A percentile compares a stretch with the other conserved stretches of the same genome.
These are phyloP conservation scores for Chlamydomonas eustigma DNA, from an alignment of 139 green algal genomes.

Conservation along the genomic window DNA sequence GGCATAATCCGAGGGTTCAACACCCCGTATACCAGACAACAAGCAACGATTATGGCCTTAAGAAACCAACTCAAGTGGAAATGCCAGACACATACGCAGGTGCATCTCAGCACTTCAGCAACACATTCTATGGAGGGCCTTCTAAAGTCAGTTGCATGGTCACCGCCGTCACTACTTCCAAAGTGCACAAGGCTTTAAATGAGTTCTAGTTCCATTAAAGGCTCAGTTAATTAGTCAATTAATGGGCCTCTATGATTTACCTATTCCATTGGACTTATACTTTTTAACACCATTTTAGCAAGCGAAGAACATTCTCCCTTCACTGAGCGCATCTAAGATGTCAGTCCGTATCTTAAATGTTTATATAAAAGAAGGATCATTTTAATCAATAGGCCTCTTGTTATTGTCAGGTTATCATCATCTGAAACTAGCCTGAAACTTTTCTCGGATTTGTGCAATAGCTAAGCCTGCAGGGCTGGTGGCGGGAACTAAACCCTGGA, in stretches of 20 bases:
- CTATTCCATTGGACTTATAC: too few relatives aligned
- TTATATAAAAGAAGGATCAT: too few relatives aligned
- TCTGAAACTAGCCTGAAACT: constrained; percentile 29
- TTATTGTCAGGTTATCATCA: too few relatives aligned
- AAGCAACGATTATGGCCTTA: constrained; percentile 20
- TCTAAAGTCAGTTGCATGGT: constrained; percentile 15
- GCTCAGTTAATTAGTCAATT: too few relatives aligned
- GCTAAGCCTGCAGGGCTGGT: constrained; percentile 44
- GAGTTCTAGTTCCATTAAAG: background rate
- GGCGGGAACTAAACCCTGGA: constrained; percentile 42
- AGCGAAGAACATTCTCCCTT: too few relatives aligned
- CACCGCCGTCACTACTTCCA: constrained; percentile 19
- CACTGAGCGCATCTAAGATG: too few relatives aligned
- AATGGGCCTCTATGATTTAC: too few relatives aligned
- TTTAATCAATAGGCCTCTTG: too few relatives aligned
- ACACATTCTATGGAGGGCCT: constrained; percentile 11
- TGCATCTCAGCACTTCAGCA: constrained; percentile 21
- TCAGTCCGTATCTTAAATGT: too few relatives aligned
- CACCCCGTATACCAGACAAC: constrained; percentile 25
- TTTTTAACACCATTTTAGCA: too few relatives aligned
- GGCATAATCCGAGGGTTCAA: constrained; percentile 15
- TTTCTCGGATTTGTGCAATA: constrained; percentile 56
- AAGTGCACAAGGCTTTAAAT: constrained; percentile 16
- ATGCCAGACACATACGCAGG: constrained; percentile 24
- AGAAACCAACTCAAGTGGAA: constrained; percentile 7